Evolutionary conservation across 495 filamentous ascomycete genomes (phyloP), one percentile per base, ranked within the genome.

Genomic region (Hypoxylon perforatum): DNA sequence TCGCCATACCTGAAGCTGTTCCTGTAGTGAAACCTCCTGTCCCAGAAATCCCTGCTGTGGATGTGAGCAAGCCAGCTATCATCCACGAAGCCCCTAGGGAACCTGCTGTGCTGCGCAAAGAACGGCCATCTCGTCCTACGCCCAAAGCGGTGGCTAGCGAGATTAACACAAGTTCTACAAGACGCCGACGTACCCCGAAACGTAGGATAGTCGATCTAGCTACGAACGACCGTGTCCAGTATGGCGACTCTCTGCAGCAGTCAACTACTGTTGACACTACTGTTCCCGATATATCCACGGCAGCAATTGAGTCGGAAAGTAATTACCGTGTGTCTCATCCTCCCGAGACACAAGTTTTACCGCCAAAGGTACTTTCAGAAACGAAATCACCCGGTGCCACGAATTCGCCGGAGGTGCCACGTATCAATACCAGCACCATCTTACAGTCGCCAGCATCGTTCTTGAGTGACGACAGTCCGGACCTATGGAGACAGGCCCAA

Each of bases 201-300:
- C 86, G 92, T 60, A 85, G 92, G 58, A 93, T 97, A 57, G 90
- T 96, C 30, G 91, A 96, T 73, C 82, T 92, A n/a, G 88, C 91
- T 38, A 85, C 82, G 14, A 86, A 83, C 63, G 88, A 90, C 30
- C 83, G 74, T 74, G 73, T 77, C 69, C 30, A 33, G 11, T 10
- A 33, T 10, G 65, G 76, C 18, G 69, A 58, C 49, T 63, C 42
- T 18, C 48, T 72, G 69, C 58, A 64, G 25, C 58, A 71, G 17
- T 23, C 67, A 25, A 28, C 45, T 28, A 47, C 25, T 3, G 39
- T 55, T 4, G 67, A 70, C 0, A 59, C 52, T 14, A 11, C 25
- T 17, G 23, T 33, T 52, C 19, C 21, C 7, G 49, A 58, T 35
- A 9, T 44, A 11, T 36, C 46, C 15, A 11, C 14, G 15, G 21